Percentiles rank a stretch among this genome's conserved stretches.
Conservation (phyloP, 2,329 filamentous ascomycete genomes). For the Ustulina deusta region DNA sequence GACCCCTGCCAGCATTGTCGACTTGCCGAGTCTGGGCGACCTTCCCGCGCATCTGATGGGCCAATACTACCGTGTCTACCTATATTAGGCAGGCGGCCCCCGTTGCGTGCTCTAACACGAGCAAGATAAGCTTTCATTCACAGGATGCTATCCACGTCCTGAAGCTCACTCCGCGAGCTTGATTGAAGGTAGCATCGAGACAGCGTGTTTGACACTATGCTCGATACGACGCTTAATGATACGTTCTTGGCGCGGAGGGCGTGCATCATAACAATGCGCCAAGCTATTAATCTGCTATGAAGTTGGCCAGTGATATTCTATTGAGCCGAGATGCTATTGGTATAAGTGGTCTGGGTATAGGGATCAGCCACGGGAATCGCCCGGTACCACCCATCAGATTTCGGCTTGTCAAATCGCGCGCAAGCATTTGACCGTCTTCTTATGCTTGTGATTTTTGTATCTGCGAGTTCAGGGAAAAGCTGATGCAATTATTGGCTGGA, state of each 20-base stretch:
- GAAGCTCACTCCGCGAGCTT: conserved; percentile 2
- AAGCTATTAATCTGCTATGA: conserved; percentile 5
- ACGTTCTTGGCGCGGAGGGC: not conserved
- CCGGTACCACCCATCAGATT: not conserved
- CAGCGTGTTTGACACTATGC: not conserved
- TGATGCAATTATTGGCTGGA: not conserved
- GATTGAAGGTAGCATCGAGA: not conserved
- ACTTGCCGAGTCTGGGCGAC: conserved; percentile 49
- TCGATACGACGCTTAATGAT: too few relatives aligned
- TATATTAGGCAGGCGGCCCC: conserved; percentile 44
- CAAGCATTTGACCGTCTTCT: conserved; percentile 4
- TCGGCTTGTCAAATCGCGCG: conserved; percentile 13
- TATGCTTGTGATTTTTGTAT: conserved; percentile 1
- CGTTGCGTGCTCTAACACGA: conserved; percentile 15
- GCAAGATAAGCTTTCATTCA: conserved; percentile 35
- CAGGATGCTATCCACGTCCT: conserved; percentile 10
- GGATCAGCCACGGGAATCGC: not conserved
- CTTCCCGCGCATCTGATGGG: conserved; percentile 43
- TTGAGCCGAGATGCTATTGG: conserved; percentile 24
- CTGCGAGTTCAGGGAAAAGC: conserved; percentile 24
- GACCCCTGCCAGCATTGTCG: conserved; percentile 39
- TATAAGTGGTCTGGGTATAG: not conserved
- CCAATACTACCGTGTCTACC: conserved; percentile 37
- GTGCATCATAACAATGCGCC: conserved; percentile 2
- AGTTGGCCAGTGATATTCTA: not conserved